Evolutionary conservation across 768 basidiomycete species (phyloP), one percentile per base, ranked within the genome.

Genomic region (Mycena belliarum): DNA sequence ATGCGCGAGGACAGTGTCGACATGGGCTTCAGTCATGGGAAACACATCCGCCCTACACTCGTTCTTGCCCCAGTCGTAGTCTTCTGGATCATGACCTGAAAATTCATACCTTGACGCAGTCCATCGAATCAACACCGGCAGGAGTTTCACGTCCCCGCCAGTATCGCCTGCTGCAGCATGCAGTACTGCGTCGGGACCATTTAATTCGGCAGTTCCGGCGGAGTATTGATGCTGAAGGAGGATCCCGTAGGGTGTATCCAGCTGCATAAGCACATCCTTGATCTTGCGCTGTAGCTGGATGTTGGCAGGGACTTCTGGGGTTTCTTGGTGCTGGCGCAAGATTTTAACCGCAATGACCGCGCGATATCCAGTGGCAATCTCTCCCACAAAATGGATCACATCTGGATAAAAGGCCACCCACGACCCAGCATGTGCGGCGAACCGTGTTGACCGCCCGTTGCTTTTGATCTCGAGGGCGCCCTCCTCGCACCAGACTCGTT

Each of bases 401-500:
- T 72, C 72, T 4, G 72, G 69, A 57, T 70, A 68, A 61, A 73
- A 73, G 0, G 71, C 72, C 14, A 66, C 56, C 71, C 71, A 72
- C 6, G 32, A 38, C 18, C 56, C 56, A 29, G 21, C 8, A 40
- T 51, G 28, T 26, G 49, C 56, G 11, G 25, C 12, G 35, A 45
- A 37, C 23, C 16, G 21, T 14, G 49, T 46, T 32, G 11, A 45
- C 25, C 25, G 25, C 18, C n/a, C 25, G 21, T 6, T 23, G 15
- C 33, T 42, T 2, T 46, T 51, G 43, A 51, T 24, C n/a, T 38
- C 33, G 4, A 57, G 25, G n/a, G 56, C 56, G n/a, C 56, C 56
- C 7, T 25, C 38, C 11, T 15, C 21, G 44, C 21, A 0, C 66
- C 63, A 6, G 23, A 25, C 18, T 43, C 32, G 8, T 35, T 23